Base-by-base conservation (phyloP, 352 stramenopile species). In the Phytophthora megakarya region DNA sequence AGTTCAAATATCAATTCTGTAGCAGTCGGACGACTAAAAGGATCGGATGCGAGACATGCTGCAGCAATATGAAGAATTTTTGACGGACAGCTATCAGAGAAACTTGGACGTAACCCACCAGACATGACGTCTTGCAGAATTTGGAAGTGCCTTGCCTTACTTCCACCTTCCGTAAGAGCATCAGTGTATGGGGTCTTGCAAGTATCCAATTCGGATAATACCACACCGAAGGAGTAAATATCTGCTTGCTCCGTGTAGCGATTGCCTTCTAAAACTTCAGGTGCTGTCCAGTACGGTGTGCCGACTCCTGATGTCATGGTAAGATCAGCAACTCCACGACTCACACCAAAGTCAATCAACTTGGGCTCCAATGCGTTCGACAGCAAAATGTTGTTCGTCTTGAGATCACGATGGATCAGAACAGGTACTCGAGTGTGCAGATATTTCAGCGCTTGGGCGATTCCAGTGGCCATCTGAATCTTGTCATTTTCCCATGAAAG, bases 321-420 rank as follows among this genome's bases (percentile, higher is more conserved):
- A 0, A 28, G 6, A 4, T 63, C 60, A n/a, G 43, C 30, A 12
- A 38, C 40, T 4, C 42, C 30, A 9, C 60, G 84, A 19, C 67
- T 81, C 67, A 93, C 59, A 50, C 87, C 88, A 69, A 97, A 96
- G 68, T 96, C 86, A 26, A 80, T 92, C 40, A 96, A 54, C 37
- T 88, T 82, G 13, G 90, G 70, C 42, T 90, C 72, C 1, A 88
- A 76, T 23, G 72, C 42, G 16, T 65, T 72, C 22, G 90, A 84
- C 18, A 96, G 70, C 12, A 54, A 21, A 43, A 54, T 23, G 19
- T 43, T 54, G 39, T 26, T 45, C 6, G 18, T 16, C 39, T 45
- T 45, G 39, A 45, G 16, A 13, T 45, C 39, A 26, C 39, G 39
- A 45, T 45, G 39, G 9, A 45, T 45, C 18, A 45, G 26, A 28